Conservation (phyloP, 495 filamentous ascomycete genomes). For the Aspergillus sparsus region DNA sequence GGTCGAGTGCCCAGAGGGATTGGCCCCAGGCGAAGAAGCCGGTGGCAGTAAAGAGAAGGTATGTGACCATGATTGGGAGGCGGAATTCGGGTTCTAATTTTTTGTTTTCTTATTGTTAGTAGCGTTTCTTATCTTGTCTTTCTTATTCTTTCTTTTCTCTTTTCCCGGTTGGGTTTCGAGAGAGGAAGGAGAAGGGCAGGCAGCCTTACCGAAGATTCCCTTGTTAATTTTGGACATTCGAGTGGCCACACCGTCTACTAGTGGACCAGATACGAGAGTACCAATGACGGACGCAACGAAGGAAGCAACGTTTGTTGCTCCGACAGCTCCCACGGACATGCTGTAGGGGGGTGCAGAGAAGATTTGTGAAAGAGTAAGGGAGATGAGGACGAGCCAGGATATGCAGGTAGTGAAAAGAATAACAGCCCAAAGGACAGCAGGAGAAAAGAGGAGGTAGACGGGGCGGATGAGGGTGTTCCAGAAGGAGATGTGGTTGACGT, state of each 20-base stretch:
- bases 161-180: neutral
- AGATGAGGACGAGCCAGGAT: slow-evolving; percentile 50
- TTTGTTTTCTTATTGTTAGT: slow-evolving; percentile 24
- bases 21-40: slow-evolving; percentile 51
- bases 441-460: slow-evolving; percentile 44
- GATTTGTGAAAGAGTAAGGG: slow-evolving; percentile 46
- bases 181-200: slow-evolving; percentile 8
- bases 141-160: neutral
- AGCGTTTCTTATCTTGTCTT: neutral
- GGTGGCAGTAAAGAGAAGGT: slow-evolving; percentile 42
- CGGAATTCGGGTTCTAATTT: slow-evolving; percentile 49
- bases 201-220: slow-evolving; percentile 30
- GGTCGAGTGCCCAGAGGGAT: slow-evolving; percentile 27
- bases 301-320: slow-evolving; percentile 43
- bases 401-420: slow-evolving; percentile 47
- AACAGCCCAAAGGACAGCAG: slow-evolving; percentile 44
- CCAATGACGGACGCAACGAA: slow-evolving; percentile 45
- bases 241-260: slow-evolving; percentile 44
- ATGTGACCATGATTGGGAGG: slow-evolving; percentile 44
- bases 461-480: slow-evolving; percentile 45
- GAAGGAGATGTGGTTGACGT: slow-evolving; percentile 37
- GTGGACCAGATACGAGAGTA: slow-evolving; percentile 38
- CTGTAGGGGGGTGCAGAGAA: slow-evolving; percentile 50
- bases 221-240: slow-evolving; percentile 31
- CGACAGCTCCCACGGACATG: slow-evolving; percentile 45